Conservation (phyloP, 129 eudicot genomes). For the Saposhnikovia divaricata region DNA sequence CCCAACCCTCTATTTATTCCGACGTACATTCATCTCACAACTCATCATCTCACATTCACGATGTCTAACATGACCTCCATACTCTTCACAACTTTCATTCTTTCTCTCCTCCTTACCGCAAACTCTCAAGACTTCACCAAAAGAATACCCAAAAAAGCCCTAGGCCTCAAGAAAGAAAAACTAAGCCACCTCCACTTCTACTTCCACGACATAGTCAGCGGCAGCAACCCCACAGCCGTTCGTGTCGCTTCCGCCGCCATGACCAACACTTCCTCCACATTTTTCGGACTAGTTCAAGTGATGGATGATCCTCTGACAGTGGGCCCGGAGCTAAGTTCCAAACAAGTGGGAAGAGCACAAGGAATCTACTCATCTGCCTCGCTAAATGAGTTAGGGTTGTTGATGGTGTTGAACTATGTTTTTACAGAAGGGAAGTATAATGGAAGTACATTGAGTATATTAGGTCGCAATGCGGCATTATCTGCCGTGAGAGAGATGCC, state of each 20-base stretch:
- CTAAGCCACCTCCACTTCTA: conserved; percentile 12
- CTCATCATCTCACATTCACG: not conserved
- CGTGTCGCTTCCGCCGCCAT: conserved; percentile 1
- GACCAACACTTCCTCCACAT: not conserved
- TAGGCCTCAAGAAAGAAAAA: not conserved
- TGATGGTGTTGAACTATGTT: not conserved
- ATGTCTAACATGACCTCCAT: not conserved
- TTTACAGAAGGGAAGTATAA: conserved; percentile 9
- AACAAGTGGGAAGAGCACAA: conserved; percentile 10
- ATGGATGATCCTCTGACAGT: not conserved
- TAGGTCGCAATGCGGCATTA: not conserved
- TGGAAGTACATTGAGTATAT: not conserved
- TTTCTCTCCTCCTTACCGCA: conserved; percentile 1
- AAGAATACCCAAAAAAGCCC: not conserved
- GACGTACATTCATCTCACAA: too few relatives aligned
- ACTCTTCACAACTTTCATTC: not conserved
- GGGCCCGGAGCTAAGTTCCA: not conserved
- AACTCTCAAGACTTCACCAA: conserved; percentile 1
- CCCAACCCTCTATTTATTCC: too few relatives aligned
- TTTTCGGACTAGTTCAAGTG: not conserved
- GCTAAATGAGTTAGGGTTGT: not conserved
- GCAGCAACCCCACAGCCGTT: conserved; percentile 7
- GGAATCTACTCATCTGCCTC: conserved; percentile 3
- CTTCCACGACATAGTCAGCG: conserved; percentile 6
- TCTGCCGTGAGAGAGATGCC: not conserved